Base-by-base conservation (phyloP, 1,139 yeast species). In the Geotrichum macrosporum region DNA sequence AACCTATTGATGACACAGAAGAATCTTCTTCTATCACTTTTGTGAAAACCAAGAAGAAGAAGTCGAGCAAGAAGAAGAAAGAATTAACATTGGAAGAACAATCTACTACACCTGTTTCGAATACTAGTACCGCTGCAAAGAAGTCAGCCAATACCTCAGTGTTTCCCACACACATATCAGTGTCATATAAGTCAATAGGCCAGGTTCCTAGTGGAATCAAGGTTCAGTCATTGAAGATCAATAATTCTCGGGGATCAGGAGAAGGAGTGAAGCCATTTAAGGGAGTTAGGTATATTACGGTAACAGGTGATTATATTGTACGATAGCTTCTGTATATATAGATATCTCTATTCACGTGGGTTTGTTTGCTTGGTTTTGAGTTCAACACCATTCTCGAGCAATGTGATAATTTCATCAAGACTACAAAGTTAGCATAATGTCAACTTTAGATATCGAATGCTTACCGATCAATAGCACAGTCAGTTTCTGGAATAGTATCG, bases 251-350 rank as follows among this genome's bases (percentile, higher is more conserved):
- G 53, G 89, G 92, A 0, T 57, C 78, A 55, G 77, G 78, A 13
- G 81, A 78, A 3, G 71, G 75, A 2, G 81, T 79, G 16, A 83
- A 81, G 58, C 95, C 95, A 0, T 92, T 81, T 70, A 92, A 89
- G 63, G 97, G 98, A 1, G 96, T 89, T 22, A 84, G 89, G 60
- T 89, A 89, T 61, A 68, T 77, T 10, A 80, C 96, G 4, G 68
- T 68, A 46, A 73, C 85, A 0, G 87, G 84, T 0, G 80, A 81
- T 50, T 79, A 69, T 58, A 66, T 78, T 19, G 69, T 80, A 16
- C 65, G 82, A 50, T 68, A 57, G 30, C 16, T 4, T 33, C 15
- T 10, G 2, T 22, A 21, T 12, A 13, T 35, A 31, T 29, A 9
- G 19, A 36, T 37, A 16, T 13, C 20, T 41, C 40, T 33, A 33